A percentile compares a stretch with the other conserved stretches of the same genome.
These are phyloP conservation scores for Salix suchowensis DNA, from an alignment of 345 rosid species.

Conservation along the genomic window DNA sequence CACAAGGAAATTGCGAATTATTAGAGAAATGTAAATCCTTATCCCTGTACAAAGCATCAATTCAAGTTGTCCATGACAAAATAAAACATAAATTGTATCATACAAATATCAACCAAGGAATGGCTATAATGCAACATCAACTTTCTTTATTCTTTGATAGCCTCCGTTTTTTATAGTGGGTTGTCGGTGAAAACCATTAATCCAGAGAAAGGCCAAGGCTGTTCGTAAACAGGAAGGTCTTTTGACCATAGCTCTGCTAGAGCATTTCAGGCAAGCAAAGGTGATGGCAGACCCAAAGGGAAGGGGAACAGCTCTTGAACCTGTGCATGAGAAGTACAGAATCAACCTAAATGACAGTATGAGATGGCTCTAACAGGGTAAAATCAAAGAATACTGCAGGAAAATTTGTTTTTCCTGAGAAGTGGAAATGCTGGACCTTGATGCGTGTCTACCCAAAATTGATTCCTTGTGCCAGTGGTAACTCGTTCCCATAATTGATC, in stretches of 20 bases:
- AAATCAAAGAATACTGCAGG: not conserved
- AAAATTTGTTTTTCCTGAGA: not conserved
- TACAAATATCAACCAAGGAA: not conserved
- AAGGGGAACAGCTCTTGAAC: not conserved
- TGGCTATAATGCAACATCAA: not conserved
- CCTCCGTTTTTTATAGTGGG: not conserved
- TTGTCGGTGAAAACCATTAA: not conserved
- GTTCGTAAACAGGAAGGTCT: not conserved
- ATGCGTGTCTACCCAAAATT: slow-evolving; percentile 58
- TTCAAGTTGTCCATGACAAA: not conserved
- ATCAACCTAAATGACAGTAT: not conserved
- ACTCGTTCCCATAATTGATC: slow-evolving; percentile 83
- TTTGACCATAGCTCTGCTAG: not conserved
- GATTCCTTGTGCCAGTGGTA: slow-evolving; percentile 96
- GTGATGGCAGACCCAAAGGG: not conserved
- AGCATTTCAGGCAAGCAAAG: not conserved
- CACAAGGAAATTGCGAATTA: not conserved
- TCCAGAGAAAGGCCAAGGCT: not conserved
- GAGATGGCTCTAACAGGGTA: not conserved
- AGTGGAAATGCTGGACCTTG: slow-evolving; percentile 5
- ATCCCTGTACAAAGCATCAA: not conserved
- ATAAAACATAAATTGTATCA: not conserved
- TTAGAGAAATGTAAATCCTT: not conserved
- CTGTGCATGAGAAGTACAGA: not conserved
- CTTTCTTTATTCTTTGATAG: not conserved